Base-by-base conservation (phyloP, 495 filamentous ascomycete species). In the Extremus antarcticus region DNA sequence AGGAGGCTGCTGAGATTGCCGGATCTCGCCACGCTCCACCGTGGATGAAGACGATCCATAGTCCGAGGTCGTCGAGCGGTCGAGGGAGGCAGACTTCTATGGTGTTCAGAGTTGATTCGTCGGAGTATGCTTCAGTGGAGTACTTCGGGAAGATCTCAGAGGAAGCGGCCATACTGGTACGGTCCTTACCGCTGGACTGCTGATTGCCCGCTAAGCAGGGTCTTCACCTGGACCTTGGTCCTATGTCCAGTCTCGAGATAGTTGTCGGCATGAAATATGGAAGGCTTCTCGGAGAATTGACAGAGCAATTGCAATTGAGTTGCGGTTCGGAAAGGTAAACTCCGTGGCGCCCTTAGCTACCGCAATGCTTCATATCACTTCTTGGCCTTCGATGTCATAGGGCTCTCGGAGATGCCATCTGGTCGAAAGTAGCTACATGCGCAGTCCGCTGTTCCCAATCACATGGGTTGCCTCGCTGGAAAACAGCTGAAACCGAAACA, bases 11-110 rank as follows among this genome's bases (percentile, higher is more conserved):
- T 50, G 74, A 77, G 20, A 82, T 67, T 46, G 65, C 66, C 45
- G 88, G 88, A 63, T 94, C 89, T 54, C 86, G 79, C 86, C 87
- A 95, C 63, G 85, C 90, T 63, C 90, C 90, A 61, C 90, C 88
- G 71, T 94, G 90, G 66, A 95, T 83, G 71, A 81, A 90, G 62
- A 64, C 29, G 40, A 64, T 23, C 61, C 61, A 64, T 40, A 61
- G 8, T 48, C 41, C 29, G n/a, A n/a, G n/a, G n/a, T n/a, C n/a
- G n/a, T n/a, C n/a, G n/a, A n/a, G n/a, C n/a, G n/a, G n/a, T n/a
- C 43, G 50, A 22, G 58, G 61, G 20, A 64, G 47, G 25, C 58
- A 61, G 3, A 55, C 23, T 11, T 60, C 54, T 1, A 64, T 22
- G 10, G 58, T 64, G 43, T 64, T 61, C 0, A 61, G 51, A 13